phyloP scores from a whole-genome alignment of 495 filamentous ascomycete species.

The Cetradonia linearis region DNA sequence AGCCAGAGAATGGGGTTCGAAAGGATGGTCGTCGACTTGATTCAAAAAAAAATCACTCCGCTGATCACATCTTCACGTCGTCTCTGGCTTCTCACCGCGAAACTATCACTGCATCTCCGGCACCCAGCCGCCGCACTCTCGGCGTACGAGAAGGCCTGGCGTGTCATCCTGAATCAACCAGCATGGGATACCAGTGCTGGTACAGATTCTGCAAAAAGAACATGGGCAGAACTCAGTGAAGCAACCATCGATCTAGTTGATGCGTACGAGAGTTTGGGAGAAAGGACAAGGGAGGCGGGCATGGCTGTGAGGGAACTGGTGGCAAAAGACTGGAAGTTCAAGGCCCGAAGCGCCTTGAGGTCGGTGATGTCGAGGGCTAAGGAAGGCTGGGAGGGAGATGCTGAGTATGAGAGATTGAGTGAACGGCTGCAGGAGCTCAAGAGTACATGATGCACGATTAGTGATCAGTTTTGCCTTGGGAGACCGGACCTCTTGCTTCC shows the following conservation, averaged over 20 bases:
- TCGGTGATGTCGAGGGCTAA: slow-evolving; percentile 74
- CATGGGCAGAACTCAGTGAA: slow-evolving; percentile 39
- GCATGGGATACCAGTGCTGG: slow-evolving; percentile 28
- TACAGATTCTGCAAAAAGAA: slow-evolving; percentile 38
- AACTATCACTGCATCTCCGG: slow-evolving; percentile 58
- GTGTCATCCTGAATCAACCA: slow-evolving; percentile 46
- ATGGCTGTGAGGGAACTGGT: slow-evolving; percentile 34
- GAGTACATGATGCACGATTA: not conserved
- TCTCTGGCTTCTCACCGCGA: slow-evolving; percentile 64
- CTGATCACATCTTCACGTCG: slow-evolving; percentile 70
- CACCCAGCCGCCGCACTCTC: slow-evolving; percentile 62
- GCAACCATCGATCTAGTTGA: slow-evolving; percentile 41
- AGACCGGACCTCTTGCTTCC: not conserved
- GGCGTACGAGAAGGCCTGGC: slow-evolving; percentile 82
- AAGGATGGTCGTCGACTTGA: slow-evolving; percentile 53
- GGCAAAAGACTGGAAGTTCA: slow-evolving; percentile 65
- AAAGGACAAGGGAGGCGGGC: slow-evolving; percentile 32
- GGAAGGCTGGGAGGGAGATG: slow-evolving; percentile 68
- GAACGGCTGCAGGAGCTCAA: slow-evolving; percentile 52
- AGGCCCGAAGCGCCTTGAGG: slow-evolving; percentile 71
- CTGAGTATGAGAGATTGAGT: slow-evolving; percentile 57
- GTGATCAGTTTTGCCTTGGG: too few species aligned
- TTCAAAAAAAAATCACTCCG: slow-evolving; percentile 62
- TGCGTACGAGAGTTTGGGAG: slow-evolving; percentile 41
- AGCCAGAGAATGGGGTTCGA: slow-evolving; percentile 27